Base-by-base conservation (phyloP, 73 alveolate genomes). In the Symbiodinium pilosum region DNA sequence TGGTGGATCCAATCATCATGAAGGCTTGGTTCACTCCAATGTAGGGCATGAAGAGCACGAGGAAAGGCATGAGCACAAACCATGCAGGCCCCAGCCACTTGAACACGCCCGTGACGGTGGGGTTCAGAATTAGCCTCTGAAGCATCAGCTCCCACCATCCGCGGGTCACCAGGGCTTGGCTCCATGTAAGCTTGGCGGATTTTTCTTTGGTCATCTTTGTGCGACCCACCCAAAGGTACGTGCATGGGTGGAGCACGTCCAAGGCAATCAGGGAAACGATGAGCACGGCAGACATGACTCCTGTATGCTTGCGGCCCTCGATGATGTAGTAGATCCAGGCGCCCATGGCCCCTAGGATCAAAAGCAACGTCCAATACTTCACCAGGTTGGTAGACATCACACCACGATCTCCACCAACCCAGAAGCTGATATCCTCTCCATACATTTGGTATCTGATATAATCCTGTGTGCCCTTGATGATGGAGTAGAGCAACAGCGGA, bases 371-470 rank as follows among this genome's bases (percentile, higher is more conserved):
- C 96, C 96, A 91, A 30, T 91, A 91, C 73, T 91, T 91, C 96
- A 91, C 96, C 43, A 91, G 77, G 87, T 91, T 91, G 41, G 77
- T 91, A 64, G 96, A 91, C 96, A 91, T 91, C 88, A 91, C 96
- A 68, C 96, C 96, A 40, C 96, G 96, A 68, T 91, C 96, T 64
- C 96, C 96, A 69, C 96, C 96, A 5, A 91, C 96, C 96, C 96
- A 91, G 77, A 64, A 91, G 88, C 96, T 91, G 87, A 91, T 91
- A 87, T 91, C 96, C 40, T 91, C 97, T 20, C 97, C 97, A 34
- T 91, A 91, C 77, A 91, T 32, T 77, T 91, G 97, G 97, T 91
- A 91, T 42, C 97, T 59, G 89, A 91, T 91, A 77, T 91, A 91
- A 43, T 91, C 97, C 54, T 91, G 97, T 16, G 38, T 8, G 5